Conservation (phyloP, 164 flowering plant species). For the Vitis cinerea region DNA sequence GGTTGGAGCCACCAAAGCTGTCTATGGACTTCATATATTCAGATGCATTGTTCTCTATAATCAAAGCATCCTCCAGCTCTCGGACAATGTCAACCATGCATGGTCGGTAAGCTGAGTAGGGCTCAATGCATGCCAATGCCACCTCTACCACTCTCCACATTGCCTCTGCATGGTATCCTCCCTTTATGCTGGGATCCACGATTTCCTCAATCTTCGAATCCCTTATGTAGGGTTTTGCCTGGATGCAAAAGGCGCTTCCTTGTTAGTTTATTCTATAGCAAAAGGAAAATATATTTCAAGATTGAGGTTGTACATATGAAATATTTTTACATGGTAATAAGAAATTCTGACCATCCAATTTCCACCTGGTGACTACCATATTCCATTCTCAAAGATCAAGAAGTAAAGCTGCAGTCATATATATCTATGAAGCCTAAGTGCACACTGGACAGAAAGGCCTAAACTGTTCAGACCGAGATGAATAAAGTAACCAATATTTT, state of each 20-base stretch:
- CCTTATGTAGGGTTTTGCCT: conserved; percentile 68
- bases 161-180: conserved; percentile 71
- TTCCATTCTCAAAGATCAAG: no score
- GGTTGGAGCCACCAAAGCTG: conserved; percentile 66
- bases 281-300: neutral
- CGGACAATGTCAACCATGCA: conserved; percentile 72
- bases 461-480: no score
- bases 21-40: conserved; percentile 81
- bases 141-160: conserved; percentile 86
- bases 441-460: no score
- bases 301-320: no score
- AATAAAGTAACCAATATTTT: no score
- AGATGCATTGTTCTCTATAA: conserved; percentile 83
- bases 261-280: neutral
- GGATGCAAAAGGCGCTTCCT: conserved; percentile 11
- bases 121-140: conserved; percentile 63
- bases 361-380: no score
- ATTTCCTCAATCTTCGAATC: conserved; percentile 67
- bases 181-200: conserved; percentile 69
- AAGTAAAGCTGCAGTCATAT: no score
- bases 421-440: no score
- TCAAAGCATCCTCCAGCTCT: conserved; percentile 81
- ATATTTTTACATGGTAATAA: no score
- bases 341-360: no score
- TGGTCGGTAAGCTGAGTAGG: conserved; percentile 65